A percentile compares a stretch with the other conserved stretches of the same genome.
These are phyloP conservation scores for Phytophthora nicotianae DNA, from an alignment of 352 stramenopile species.

Conservation along the genomic window DNA sequence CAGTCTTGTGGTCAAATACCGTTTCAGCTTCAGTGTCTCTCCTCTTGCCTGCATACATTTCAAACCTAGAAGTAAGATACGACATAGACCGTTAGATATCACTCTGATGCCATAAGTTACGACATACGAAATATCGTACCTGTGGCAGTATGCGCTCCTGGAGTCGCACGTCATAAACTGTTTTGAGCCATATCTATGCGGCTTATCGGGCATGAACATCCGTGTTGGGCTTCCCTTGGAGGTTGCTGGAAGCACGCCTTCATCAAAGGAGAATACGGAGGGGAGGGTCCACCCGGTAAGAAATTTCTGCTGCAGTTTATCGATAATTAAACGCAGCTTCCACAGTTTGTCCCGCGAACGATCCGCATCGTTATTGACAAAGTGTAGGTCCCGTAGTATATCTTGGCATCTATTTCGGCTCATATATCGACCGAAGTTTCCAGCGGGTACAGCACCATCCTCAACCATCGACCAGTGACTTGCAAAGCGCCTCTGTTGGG, in stretches of 20 bases:
- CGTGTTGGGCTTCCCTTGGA: neutral
- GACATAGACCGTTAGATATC: neutral
- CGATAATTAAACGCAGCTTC: neutral
- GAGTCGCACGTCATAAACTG: neutral
- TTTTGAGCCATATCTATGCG: neutral
- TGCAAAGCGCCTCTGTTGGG: too few relatives aligned
- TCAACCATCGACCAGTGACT: too few relatives aligned
- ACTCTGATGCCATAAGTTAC: neutral
- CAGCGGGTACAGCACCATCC: too few relatives aligned
- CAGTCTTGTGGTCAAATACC: neutral
- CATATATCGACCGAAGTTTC: neutral
- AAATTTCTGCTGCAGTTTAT: neutral
- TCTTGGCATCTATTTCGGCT: neutral
- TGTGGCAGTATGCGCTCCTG: neutral
- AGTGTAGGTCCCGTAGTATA: neutral
- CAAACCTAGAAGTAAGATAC: neutral
- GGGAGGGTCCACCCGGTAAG: neutral
- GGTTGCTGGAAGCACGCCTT: neutral
- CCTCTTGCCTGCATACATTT: neutral
- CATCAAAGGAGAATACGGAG: neutral
- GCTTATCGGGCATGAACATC: neutral
- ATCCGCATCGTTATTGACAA: neutral
- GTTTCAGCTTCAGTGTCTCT: neutral
- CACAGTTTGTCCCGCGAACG: neutral
- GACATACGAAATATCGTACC: neutral